Evolutionary conservation across 2,329 filamentous ascomycete species (phyloP), one percentile per base, ranked within the genome.

Genomic region (Xylariaceae sp.): DNA sequence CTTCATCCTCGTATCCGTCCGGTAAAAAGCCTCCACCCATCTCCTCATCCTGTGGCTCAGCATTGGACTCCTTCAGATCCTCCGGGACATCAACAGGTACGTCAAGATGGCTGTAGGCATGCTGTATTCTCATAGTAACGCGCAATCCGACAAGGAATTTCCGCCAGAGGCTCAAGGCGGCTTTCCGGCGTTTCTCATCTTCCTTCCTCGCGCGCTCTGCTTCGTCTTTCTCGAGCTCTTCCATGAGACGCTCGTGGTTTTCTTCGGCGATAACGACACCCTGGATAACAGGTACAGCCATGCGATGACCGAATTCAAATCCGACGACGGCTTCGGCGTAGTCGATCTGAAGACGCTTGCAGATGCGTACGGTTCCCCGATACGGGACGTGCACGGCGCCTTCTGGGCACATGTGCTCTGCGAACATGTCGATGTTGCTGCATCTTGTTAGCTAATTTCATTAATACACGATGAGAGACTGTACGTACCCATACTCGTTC

Each of bases 291-390:
- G 94, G 94, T 0, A 97, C 91, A 4, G 94, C 94, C 81, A 94
- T 92, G 61, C 94, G 88, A 67, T 94, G 88, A 0, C 93, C 93
- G 72, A 97, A 99, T 71, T 99, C 94, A 71, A 99, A 99, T 1
- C 91, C 94, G 0, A 92, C 92, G 2, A 96, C 94, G 1, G 94
- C 94, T 74, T 97, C 94, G 0, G 94, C 94, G 67, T 87, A 95
- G 70, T 97, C 92, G 44, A 97, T 88, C 3, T 85, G 85, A 0
- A 99, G 78, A 62, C 89, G 87, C 71, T 90, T 91, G 73, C 93
- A 97, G 1, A 97, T 83, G 52, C 87, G 86, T 37, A 88, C 86
- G 0, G 87, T 88, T 0, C 90, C 90, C 51, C 88, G 84, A 56
- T 87, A 86, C 0, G 91, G 91, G 1, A 97, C 81, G 71, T 99